phyloP scores from a whole-genome alignment of 2,329 filamentous ascomycete genomes.

The Capronia epimyces region DNA sequence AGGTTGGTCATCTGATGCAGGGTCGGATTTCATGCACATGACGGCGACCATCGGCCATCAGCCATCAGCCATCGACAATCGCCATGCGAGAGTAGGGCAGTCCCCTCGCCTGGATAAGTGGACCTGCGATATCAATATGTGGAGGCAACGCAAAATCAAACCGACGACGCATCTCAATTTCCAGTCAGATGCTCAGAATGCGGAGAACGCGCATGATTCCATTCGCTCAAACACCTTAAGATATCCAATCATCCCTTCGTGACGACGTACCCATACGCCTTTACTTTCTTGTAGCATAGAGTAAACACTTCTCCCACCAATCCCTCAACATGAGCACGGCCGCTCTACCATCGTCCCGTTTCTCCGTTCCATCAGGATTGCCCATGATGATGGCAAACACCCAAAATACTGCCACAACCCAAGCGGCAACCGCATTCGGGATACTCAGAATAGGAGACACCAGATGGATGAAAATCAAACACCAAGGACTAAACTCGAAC shows the following conservation, averaged over 20 bases:
- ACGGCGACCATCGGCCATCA: no score
- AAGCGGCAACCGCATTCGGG: conserved; percentile 52
- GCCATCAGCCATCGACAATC: no score
- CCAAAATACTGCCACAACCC: conserved; percentile 59
- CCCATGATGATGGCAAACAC: conserved; percentile 56
- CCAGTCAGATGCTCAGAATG: no score
- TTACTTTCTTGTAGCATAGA: conserved; percentile 33
- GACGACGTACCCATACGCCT: conserved; percentile 5
- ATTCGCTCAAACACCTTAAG: not conserved
- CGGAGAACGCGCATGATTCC: no score
- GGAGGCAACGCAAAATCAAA: no score
- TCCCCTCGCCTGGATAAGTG: no score
- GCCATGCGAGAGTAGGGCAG: no score
- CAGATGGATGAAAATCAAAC: conserved; percentile 50
- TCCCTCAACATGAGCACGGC: conserved; percentile 54
- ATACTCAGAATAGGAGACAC: conserved; percentile 54
- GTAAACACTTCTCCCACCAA: conserved; percentile 58
- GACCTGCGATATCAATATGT: no score
- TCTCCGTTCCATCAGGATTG: conserved; percentile 56
- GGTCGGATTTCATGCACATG: no score
- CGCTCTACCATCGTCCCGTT: conserved; percentile 56
- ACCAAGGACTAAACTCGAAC: conserved; percentile 35
- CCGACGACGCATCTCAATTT: no score
- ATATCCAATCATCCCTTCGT: conserved; percentile 14
- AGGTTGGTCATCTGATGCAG: no score